Evolutionary conservation across 768 basidiomycete genomes (phyloP), one percentile per base, ranked within the genome.

Genomic region (Pleurotus citrinopileatus): DNA sequence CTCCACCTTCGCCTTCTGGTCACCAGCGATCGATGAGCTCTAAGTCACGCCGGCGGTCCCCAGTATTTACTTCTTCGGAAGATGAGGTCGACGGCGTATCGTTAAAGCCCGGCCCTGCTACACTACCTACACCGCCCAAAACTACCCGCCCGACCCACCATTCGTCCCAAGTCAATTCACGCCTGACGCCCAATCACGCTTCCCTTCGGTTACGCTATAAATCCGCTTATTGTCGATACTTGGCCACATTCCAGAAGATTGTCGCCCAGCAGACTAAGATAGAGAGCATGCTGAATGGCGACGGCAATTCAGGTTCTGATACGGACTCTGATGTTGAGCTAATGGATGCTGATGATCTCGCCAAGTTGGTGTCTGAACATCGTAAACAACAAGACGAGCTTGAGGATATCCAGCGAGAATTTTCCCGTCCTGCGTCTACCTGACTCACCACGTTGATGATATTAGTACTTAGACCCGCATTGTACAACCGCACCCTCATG

Each of bases 1-100:
- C 48, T 12, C 22, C 48, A 3, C 48, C 29, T n/a, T 23, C 48
- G 13, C 48, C 48, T 2, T 7, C 12, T 19, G 27, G 37, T 15
- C 43, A 23, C 22, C 48, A 37, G 15, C 12, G 22, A 13, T 20
- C 38, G 2, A 52, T 53, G 4, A 55, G 46, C 36, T 13, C 55
- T 23, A 83, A 81, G 52, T 52, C 59, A 17, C 74, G 81, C 42
- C 82, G 86, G 42, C 74, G 69, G 38, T 81, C 83, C 2, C 84
- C 83, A 1, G 77, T 83, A 47, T 87, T 84, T 57, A 87, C 86
- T 0, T 85, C 86, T 1, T 84, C 86, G 1, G 84, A 84, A 34
- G 81, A 86, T 47, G 82, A 84, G 20, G 19, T 19, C 61, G 74
- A 73, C 20, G 74, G 79, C 55, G 67, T 67, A 7, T 63, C 66